Percentiles rank a stretch among this genome's conserved stretches.
These are phyloP conservation scores for Physcomitrellopsis africana DNA, from an alignment of 225 moss, liverwort and hornwort genomes.

Conservation along the genomic window DNA sequence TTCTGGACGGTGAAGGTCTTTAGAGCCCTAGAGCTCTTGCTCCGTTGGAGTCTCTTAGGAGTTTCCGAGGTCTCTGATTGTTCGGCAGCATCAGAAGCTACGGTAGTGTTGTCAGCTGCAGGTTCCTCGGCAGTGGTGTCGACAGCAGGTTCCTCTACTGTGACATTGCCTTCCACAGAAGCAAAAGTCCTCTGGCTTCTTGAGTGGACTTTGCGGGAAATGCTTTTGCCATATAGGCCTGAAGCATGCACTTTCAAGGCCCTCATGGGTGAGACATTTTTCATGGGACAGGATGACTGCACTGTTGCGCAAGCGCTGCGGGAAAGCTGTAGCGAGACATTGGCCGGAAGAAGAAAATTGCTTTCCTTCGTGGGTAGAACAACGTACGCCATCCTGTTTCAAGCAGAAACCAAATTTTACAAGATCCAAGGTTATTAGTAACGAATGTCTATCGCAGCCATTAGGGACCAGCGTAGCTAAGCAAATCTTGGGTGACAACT, in stretches of 20 bases:
- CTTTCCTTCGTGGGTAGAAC: constrained; percentile 65
- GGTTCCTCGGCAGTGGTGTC: constrained; percentile 22
- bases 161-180: constrained; percentile 54
- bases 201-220: not conserved
- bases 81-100: not conserved
- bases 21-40: constrained; percentile 1
- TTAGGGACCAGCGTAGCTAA: no score
- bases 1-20: constrained; percentile 36
- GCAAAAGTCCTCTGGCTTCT: constrained; percentile 33
- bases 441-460: no score
- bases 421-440: no score
- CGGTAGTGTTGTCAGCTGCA: not conserved
- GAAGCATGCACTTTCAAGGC: constrained; percentile 23
- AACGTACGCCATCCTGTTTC: constrained; percentile 61
- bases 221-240: constrained; percentile 2
- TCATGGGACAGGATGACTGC: constrained; percentile 22
- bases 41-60: constrained; percentile 21
- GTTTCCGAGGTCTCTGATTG: not conserved
- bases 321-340: constrained; percentile 49
- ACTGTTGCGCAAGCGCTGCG: constrained; percentile 23
- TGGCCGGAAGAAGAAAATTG: constrained; percentile 41
- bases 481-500: no score
- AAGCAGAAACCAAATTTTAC: not conserved
- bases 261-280: constrained; percentile 21
- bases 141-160: constrained; percentile 57